Conservation (phyloP, 2,329 filamentous ascomycete genomes). For the Atkinsonella texensis region DNA sequence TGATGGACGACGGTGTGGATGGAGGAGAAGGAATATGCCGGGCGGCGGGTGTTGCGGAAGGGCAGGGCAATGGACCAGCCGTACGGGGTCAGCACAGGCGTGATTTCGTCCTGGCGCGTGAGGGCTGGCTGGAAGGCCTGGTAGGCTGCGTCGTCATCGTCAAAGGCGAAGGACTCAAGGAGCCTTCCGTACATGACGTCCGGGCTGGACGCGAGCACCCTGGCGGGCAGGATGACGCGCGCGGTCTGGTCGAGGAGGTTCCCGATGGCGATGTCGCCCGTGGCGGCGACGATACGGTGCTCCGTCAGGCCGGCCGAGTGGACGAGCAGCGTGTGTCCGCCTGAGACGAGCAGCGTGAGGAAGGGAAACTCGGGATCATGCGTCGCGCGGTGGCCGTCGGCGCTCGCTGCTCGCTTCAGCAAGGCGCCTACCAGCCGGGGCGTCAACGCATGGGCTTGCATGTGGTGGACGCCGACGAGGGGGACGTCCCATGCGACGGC, state of each 20-base stretch:
- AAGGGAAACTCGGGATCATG: conserved; percentile 63
- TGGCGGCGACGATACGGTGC: conserved; percentile 62
- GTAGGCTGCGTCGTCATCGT: conserved; percentile 20
- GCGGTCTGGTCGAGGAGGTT: conserved; percentile 84
- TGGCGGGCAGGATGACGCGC: conserved; percentile 57
- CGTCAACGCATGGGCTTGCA: conserved; percentile 93
- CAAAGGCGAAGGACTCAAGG: conserved; percentile 72
- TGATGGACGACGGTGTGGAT: conserved; percentile 43
- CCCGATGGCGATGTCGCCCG: conserved; percentile 75
- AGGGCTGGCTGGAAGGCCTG: conserved; percentile 45
- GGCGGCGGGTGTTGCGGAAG: conserved; percentile 41
- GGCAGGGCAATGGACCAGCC: conserved; percentile 60
- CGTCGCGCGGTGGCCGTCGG: conserved; percentile 5
- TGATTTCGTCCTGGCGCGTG: conserved; percentile 45
- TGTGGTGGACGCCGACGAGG: conserved; percentile 81
- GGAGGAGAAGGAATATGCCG: conserved; percentile 63
- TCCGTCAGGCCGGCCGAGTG: conserved; percentile 55
- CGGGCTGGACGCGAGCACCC: conserved; percentile 38
- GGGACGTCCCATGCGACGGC: conserved; percentile 74
- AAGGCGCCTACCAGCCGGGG: conserved; percentile 63
- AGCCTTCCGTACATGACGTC: conserved; percentile 70
- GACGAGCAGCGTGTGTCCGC: conserved; percentile 82
- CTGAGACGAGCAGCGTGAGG: conserved; percentile 77
- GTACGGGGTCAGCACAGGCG: conserved; percentile 25
- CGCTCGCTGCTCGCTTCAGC: not conserved